phyloP scores from a whole-genome alignment of 306 rosid species.

The Quercus robur region DNA sequence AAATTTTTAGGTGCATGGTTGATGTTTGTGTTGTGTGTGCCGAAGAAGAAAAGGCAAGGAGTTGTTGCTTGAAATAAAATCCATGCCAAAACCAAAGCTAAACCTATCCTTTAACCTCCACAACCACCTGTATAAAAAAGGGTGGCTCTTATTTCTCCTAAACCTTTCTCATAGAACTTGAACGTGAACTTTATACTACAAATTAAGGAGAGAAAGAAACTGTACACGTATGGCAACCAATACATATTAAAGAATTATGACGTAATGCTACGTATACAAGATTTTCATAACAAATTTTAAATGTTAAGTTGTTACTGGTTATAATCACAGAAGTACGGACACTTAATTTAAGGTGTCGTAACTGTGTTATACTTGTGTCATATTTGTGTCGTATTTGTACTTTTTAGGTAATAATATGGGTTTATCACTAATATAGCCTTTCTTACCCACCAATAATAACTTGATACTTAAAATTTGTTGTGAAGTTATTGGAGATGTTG shows the following conservation, averaged over 20 bases:
- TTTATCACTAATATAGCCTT: no score
- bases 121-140: slow-evolving; percentile 41
- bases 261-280: not conserved
- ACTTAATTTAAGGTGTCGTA: no score
- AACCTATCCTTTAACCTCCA: slow-evolving; percentile 21
- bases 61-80: slow-evolving; percentile 39
- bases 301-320: no score
- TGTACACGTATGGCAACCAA: not conserved
- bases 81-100: slow-evolving; percentile 27
- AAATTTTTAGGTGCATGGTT: slow-evolving; percentile 26
- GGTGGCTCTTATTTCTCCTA: slow-evolving; percentile 42
- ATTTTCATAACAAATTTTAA: no score
- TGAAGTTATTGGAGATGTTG: accelerated
- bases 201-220: slow-evolving; percentile 18
- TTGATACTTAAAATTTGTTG: no score
- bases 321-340: no score
- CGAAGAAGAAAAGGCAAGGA: not conserved
- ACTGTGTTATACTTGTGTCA: accelerated
- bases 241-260: slow-evolving; percentile 13
- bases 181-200: slow-evolving; percentile 28
- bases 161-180: slow-evolving; percentile 30
- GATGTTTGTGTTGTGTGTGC: slow-evolving; percentile 26
- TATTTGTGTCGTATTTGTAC: no score
- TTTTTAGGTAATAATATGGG: no score
- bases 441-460: no score